Conservation (phyloP, 1,284 basidiomycete species). For the Fomitiporia mediterranea region DNA sequence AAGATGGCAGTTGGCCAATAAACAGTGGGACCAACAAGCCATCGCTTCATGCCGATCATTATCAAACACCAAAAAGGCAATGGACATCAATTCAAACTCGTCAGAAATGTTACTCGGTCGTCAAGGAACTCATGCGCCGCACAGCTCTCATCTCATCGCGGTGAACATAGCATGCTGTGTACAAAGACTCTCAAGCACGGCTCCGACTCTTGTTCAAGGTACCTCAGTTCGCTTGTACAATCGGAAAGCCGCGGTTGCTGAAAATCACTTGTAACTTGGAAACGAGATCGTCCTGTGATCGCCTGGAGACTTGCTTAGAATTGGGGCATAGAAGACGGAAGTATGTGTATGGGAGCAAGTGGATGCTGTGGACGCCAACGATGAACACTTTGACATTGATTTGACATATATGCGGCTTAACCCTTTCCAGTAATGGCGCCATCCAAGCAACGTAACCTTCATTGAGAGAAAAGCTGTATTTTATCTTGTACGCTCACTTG, state of each 20-base stretch:
- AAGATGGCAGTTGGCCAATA: neutral
- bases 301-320: too few species aligned
- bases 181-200: too few species aligned
- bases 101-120: neutral
- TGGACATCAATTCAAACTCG: neutral
- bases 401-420: too few species aligned
- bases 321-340: too few species aligned
- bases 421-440: too few species aligned
- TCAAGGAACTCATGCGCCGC: neutral
- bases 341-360: too few species aligned
- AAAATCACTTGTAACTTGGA: neutral
- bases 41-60: neutral
- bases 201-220: neutral
- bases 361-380: too few species aligned
- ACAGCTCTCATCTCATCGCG: too few species aligned
- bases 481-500: too few species aligned
- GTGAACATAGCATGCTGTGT: neutral
- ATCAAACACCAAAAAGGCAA: neutral
- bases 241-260: neutral
- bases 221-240: neutral
- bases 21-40: neutral
- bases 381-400: too few species aligned
- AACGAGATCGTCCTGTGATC: neutral
- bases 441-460: too few species aligned
- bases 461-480: too few species aligned